A percentile compares a stretch with the other conserved stretches of the same genome.
Conservation (phyloP, 768 basidiomycete genomes). For the Amanita subjunquillea region DNA sequence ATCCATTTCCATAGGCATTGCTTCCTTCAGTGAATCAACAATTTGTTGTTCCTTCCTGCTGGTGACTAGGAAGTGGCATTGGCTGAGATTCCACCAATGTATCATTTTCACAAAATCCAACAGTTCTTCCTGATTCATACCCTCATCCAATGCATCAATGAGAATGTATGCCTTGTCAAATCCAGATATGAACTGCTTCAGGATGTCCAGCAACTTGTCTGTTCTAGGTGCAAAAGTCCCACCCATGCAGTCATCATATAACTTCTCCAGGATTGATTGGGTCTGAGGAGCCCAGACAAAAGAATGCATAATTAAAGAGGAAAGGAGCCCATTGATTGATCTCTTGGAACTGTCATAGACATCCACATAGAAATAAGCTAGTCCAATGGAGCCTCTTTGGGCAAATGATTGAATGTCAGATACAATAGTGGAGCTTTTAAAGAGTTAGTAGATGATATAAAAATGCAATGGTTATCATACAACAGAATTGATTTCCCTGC, state of each 20-base stretch:
- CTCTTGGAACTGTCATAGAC: background rate
- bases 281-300: background rate
- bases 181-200: background rate
- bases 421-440: background rate
- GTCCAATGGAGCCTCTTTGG: background rate
- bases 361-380: slow-evolving; percentile 1
- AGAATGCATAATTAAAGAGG: background rate
- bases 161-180: background rate
- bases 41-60: background rate
- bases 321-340: background rate
- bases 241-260: background rate
- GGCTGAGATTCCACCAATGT: background rate
- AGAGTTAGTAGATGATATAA: background rate
- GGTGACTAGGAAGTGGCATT: background rate
- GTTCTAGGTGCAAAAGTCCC: too few species aligned
- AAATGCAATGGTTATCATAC: background rate
- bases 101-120: background rate
- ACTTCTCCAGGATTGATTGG: background rate
- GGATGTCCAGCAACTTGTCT: background rate
- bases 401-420: background rate
- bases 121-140: background rate
- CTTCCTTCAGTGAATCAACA: background rate
- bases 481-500: background rate
- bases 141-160: slow-evolving; percentile 1
- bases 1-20: background rate